These are phyloP conservation scores for Saccharomycopsis vini DNA, from an alignment of 805 yeast species.

Conservation along the genomic window DNA sequence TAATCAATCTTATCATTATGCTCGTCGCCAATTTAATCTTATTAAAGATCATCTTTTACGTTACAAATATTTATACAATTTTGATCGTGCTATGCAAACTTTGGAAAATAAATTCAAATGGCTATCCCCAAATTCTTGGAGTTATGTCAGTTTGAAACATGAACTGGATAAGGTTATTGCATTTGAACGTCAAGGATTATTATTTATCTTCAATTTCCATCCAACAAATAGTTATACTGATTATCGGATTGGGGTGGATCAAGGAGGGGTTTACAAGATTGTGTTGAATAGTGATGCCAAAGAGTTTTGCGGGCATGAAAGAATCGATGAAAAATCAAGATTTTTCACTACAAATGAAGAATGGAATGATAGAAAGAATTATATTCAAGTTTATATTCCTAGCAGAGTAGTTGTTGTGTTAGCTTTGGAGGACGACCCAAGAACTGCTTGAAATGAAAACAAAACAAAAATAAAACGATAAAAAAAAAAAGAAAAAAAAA, in stretches of 20 bases:
- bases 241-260: conserved; percentile 84
- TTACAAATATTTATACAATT: conserved; percentile 67
- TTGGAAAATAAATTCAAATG: conserved; percentile 65
- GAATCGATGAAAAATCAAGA: conserved; percentile 48
- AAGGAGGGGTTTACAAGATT: conserved; percentile 64
- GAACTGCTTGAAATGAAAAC: too few species aligned
- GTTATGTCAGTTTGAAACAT: conserved; percentile 80
- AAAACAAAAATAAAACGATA: too few species aligned
- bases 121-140: conserved; percentile 59
- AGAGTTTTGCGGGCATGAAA: conserved; percentile 72
- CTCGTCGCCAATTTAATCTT: conserved; percentile 89
- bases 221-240: conserved; percentile 76
- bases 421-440: conserved; percentile 29
- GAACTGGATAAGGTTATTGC: conserved; percentile 84
- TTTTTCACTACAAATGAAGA: conserved; percentile 63
- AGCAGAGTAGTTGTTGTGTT: conserved; percentile 58
- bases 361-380: conserved; percentile 78
- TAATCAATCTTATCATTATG: conserved; percentile 81
- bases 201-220: conserved; percentile 87
- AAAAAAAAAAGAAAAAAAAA: too few species aligned
- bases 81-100: conserved; percentile 79
- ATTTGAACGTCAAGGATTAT: conserved; percentile 76
- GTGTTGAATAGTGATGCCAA: conserved; percentile 62
- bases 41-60: conserved; percentile 72
- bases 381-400: conserved; percentile 75